Conservation (phyloP, 352 stramenopile species). For the Globisporangium cederbergense region DNA sequence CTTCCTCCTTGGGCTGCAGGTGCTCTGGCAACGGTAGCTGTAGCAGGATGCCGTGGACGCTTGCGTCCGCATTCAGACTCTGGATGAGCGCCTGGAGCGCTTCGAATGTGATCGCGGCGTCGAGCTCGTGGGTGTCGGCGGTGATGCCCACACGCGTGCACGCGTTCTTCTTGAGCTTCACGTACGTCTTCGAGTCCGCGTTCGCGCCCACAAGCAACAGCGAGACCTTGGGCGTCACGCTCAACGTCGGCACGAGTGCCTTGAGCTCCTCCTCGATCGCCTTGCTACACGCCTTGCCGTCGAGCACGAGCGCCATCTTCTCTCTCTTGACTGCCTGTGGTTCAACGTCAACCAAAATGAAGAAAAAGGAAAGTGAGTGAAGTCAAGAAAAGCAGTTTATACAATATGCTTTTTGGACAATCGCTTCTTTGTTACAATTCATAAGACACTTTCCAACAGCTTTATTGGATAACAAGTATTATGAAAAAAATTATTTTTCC, state of each 20-base stretch:
- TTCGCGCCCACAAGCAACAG: conserved; percentile 91
- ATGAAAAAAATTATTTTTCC: neutral
- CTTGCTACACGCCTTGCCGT: conserved; percentile 65
- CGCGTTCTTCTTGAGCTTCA: conserved; percentile 98
- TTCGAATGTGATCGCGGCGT: conserved; percentile 37
- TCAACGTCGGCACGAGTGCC: conserved; percentile 27
- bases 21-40: conserved; percentile 81
- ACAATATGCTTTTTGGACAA: no score
- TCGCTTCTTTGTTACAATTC: no score
- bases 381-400: no score
- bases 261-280: conserved; percentile 71
- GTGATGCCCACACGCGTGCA: conserved; percentile 92
- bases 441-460: no score
- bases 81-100: conserved; percentile 66
- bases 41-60: conserved; percentile 95
- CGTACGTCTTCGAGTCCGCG: conserved; percentile 91
- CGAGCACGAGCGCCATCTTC: conserved; percentile 20
- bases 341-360: conserved; percentile 13
- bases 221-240: conserved; percentile 81
- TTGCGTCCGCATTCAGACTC: conserved; percentile 79
- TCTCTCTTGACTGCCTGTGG: neutral
- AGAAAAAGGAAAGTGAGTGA: neutral
- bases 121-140: conserved; percentile 72
- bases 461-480: no score
- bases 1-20: conserved; percentile 75